Percentiles rank a stretch among this genome's conserved stretches.
phyloP scores from a whole-genome alignment of 495 filamentous ascomycete genomes.

The Aspergillus haitiensis region DNA sequence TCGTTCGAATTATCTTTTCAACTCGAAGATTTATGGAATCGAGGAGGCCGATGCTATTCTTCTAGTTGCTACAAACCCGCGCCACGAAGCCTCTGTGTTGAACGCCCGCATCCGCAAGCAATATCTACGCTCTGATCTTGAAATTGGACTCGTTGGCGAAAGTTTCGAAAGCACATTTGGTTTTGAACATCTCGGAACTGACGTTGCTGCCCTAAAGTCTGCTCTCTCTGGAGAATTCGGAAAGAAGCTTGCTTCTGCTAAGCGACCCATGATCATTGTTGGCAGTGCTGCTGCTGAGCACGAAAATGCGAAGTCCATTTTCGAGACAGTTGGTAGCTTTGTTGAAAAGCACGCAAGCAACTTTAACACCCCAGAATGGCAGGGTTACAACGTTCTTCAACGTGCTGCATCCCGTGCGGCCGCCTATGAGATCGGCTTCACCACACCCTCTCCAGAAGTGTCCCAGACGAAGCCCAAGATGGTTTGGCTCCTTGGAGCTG shows the following conservation, averaged over 20 bases:
- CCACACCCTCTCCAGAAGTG: conserved; percentile 72
- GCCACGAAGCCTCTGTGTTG: conserved; percentile 88
- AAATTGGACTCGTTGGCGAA: conserved; percentile 90
- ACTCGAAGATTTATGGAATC: conserved; percentile 88
- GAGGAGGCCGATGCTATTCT: conserved; percentile 93
- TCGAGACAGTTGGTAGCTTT: conserved; percentile 82
- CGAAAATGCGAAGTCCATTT: conserved; percentile 85
- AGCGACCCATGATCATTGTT: conserved; percentile 93
- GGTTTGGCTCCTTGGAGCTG: conserved; percentile 93
- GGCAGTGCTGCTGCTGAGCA: conserved; percentile 89
- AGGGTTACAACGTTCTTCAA: conserved; percentile 96
- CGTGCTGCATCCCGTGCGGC: conserved; percentile 85
- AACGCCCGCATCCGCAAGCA: conserved; percentile 98
- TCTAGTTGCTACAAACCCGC: conserved; percentile 89
- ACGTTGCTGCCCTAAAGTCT: conserved; percentile 75
- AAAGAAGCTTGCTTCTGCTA: conserved; percentile 83
- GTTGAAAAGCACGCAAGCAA: conserved; percentile 87
- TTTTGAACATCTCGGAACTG: conserved; percentile 80
- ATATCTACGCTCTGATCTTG: conserved; percentile 91
- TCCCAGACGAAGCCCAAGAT: conserved; percentile 86
- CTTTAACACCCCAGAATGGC: conserved; percentile 89
- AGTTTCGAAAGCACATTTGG: conserved; percentile 90
- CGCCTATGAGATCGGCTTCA: conserved; percentile 95
- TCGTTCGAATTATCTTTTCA: conserved; percentile 93
- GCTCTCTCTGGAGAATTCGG: conserved; percentile 85